phyloP scores from a whole-genome alignment of 805 yeast genomes.

The Hanseniaspora pseudoguilliermondii region DNA sequence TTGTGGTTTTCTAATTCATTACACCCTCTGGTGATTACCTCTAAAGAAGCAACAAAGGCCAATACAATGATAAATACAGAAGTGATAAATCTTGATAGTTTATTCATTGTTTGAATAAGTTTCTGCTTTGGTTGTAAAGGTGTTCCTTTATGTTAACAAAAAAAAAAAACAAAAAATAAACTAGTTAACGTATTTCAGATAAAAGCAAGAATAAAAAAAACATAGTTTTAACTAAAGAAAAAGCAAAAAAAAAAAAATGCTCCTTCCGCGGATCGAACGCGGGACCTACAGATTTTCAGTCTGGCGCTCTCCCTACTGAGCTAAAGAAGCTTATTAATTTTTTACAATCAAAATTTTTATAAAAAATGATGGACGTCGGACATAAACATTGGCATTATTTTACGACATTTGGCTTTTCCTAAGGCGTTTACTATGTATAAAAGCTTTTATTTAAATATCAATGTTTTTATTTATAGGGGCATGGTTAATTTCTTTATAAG shows the following conservation, averaged over 20 bases:
- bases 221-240: not conserved
- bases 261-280: slow-evolving; percentile 77
- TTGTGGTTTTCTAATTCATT: not conserved
- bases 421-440: too few species aligned
- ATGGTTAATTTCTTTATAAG: too few species aligned
- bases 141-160: not conserved
- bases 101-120: not conserved
- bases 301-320: slow-evolving; percentile 37
- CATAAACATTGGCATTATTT: too few species aligned
- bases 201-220: not conserved
- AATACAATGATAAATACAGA: not conserved
- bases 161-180: not conserved
- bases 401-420: too few species aligned
- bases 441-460: too few species aligned
- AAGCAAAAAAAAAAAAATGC: slow-evolving; percentile 26
- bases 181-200: too few species aligned
- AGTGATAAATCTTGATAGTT: not conserved
- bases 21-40: not conserved
- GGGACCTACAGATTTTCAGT: slow-evolving; percentile 58
- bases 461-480: too few species aligned
- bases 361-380: too few species aligned
- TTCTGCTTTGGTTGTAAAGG: not conserved
- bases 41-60: not conserved
- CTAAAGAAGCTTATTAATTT: slow-evolving; percentile 27
- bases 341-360: not conserved